These are phyloP conservation scores for Taiozyma sp. DNA, from an alignment of 1,139 yeast species.

Conservation along the genomic window DNA sequence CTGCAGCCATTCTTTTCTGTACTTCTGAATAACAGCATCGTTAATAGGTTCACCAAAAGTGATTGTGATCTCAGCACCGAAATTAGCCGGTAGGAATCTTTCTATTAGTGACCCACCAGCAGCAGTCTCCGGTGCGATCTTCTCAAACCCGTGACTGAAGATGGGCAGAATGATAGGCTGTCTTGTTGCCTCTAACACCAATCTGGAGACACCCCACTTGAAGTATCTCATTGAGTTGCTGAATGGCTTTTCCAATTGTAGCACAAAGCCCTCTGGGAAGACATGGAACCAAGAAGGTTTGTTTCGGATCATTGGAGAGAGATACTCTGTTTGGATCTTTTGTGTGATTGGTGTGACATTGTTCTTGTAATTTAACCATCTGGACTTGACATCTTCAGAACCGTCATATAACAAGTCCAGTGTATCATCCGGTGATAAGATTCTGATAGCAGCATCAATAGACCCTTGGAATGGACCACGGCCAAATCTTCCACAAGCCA, in stretches of 20 bases:
- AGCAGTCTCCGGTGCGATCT: slow-evolving; percentile 74
- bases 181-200: slow-evolving; percentile 73
- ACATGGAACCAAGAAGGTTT: slow-evolving; percentile 89
- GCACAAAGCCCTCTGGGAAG: slow-evolving; percentile 92
- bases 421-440: slow-evolving; percentile 77
- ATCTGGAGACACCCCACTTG: slow-evolving; percentile 90
- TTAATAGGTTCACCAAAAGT: slow-evolving; percentile 69
- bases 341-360: slow-evolving; percentile 6
- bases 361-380: slow-evolving; percentile 13
- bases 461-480: slow-evolving; percentile 91
- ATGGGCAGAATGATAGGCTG: slow-evolving; percentile 91
- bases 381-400: slow-evolving; percentile 6
- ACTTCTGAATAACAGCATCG: slow-evolving; percentile 52
- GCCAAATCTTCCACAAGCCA: slow-evolving; percentile 85
- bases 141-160: slow-evolving; percentile 81
- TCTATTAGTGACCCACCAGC: slow-evolving; percentile 42
- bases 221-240: slow-evolving; percentile 86
- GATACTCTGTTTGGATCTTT: slow-evolving; percentile 25
- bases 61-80: slow-evolving; percentile 64
- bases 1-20: slow-evolving; percentile 62
- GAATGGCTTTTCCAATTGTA: slow-evolving; percentile 77
- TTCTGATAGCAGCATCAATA: slow-evolving; percentile 79
- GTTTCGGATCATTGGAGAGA: slow-evolving; percentile 46
- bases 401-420: slow-evolving; percentile 44
- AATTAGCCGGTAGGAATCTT: slow-evolving; percentile 56